A percentile compares a stretch with the other conserved stretches of the same genome.
phyloP scores from a whole-genome alignment of 2,329 filamentous ascomycete genomes.

The Meredithiella fracta region DNA sequence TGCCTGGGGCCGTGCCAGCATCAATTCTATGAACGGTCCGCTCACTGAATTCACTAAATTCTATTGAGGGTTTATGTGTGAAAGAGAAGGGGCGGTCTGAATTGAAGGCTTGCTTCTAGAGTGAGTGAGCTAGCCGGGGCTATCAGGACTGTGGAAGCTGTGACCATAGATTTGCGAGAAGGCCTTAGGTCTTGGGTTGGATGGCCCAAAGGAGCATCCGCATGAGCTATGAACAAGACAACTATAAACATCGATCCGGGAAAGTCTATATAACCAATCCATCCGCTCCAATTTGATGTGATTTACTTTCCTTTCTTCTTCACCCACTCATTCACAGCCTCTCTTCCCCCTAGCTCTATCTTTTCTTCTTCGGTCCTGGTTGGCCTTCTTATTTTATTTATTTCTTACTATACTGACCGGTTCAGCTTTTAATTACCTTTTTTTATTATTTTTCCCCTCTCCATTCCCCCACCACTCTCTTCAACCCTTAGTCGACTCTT shows the following conservation, averaged over 20 bases:
- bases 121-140: too few relatives aligned
- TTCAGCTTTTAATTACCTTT: slow-evolving; percentile 15
- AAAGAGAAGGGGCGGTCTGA: not conserved
- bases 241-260: not conserved
- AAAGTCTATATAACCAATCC: slow-evolving; percentile 9
- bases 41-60: not conserved
- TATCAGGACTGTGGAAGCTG: not conserved
- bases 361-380: slow-evolving; percentile 15
- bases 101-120: too few relatives aligned
- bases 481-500: not conserved
- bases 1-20: not conserved
- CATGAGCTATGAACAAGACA: not conserved
- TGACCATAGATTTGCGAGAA: too few relatives aligned
- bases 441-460: slow-evolving; percentile 16
- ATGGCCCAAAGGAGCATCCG: not conserved
- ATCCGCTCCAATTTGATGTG: not conserved
- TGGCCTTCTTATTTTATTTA: slow-evolving; percentile 14
- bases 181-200: too few relatives aligned
- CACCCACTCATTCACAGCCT: slow-evolving; percentile 13
- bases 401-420: slow-evolving; percentile 13
- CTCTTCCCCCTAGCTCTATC: slow-evolving; percentile 1
- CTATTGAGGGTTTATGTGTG: not conserved
- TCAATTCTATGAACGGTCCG: not conserved
- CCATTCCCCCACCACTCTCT: not conserved
- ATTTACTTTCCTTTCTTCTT: slow-evolving; percentile 10